A percentile compares a stretch with the other conserved stretches of the same genome.
Conservation (phyloP, 805 yeast genomes). For the Clavispora asparagi region DNA sequence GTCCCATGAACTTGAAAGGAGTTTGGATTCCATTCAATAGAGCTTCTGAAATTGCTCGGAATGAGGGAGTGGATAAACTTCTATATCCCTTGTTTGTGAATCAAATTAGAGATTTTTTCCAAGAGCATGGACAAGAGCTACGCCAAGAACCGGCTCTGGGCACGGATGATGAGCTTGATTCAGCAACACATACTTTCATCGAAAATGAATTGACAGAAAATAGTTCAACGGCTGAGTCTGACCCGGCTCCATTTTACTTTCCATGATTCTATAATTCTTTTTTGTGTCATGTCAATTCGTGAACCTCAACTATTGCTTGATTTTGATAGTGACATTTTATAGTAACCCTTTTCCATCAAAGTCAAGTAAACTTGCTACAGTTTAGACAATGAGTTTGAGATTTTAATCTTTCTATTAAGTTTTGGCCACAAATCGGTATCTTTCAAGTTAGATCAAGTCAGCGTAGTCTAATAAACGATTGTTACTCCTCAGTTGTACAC, state of each 20-base stretch:
- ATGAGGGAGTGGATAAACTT: conserved; percentile 31
- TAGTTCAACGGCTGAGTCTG: background rate
- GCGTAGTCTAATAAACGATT: too few species aligned
- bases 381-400: too few species aligned
- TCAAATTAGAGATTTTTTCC: conserved; percentile 24
- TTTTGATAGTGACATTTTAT: background rate
- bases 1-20: conserved; percentile 37
- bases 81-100: conserved; percentile 31
- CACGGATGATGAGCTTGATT: background rate
- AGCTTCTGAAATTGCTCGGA: conserved; percentile 35
- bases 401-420: too few species aligned
- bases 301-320: background rate
- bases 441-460: too few species aligned
- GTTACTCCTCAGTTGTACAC: too few species aligned
- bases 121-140: conserved; percentile 1
- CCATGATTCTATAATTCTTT: background rate
- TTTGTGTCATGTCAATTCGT: background rate
- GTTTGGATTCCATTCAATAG: conserved; percentile 39
- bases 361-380: too few species aligned
- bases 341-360: background rate
- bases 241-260: background rate
- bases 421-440: too few species aligned
- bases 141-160: background rate
- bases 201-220: background rate
- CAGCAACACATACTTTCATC: background rate